A percentile compares a stretch with the other conserved stretches of the same genome.
Conservation (phyloP, 73 alveolate species). For the Diophrys sp. region DNA sequence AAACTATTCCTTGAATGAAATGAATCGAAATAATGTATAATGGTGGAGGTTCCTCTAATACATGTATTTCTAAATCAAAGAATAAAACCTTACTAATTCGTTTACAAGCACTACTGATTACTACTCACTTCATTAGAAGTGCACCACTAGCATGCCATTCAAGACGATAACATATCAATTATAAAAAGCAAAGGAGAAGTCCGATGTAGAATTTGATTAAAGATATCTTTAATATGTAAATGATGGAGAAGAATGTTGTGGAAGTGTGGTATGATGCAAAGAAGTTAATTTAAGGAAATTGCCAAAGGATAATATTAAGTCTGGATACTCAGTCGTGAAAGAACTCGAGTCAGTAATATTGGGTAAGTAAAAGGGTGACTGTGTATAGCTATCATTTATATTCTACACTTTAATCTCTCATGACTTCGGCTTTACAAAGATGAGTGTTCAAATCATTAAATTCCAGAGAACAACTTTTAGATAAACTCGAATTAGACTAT, state of each 20-base stretch:
- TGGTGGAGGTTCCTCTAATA: too few relatives aligned
- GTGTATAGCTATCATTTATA: conserved; percentile 63
- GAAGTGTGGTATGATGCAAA: conserved; percentile 50
- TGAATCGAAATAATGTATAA: too few relatives aligned
- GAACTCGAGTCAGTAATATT: conserved; percentile 58
- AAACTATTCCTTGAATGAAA: too few relatives aligned
- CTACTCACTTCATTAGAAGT: too few relatives aligned
- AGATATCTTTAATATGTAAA: conserved; percentile 40
- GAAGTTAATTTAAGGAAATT: conserved; percentile 54
- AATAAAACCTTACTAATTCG: too few relatives aligned
- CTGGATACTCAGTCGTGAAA: conserved; percentile 66
- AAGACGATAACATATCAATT: too few relatives aligned
- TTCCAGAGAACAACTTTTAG: conserved; percentile 72
- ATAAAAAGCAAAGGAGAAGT: background rate
- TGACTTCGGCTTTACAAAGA: conserved; percentile 85
- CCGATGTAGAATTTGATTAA: conserved; percentile 23
- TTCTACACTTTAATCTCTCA: conserved; percentile 95
- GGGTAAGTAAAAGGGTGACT: conserved; percentile 29
- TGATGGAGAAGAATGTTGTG: conserved; percentile 55
- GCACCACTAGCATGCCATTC: too few relatives aligned
- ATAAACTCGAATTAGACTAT: too few relatives aligned
- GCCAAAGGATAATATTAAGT: conserved; percentile 23
- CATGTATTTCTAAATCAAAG: too few relatives aligned
- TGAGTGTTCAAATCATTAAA: conserved; percentile 74
- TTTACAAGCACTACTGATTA: too few relatives aligned